phyloP scores from a whole-genome alignment of 1,284 basidiomycete species.

The Malassezia vespertilionis region DNA sequence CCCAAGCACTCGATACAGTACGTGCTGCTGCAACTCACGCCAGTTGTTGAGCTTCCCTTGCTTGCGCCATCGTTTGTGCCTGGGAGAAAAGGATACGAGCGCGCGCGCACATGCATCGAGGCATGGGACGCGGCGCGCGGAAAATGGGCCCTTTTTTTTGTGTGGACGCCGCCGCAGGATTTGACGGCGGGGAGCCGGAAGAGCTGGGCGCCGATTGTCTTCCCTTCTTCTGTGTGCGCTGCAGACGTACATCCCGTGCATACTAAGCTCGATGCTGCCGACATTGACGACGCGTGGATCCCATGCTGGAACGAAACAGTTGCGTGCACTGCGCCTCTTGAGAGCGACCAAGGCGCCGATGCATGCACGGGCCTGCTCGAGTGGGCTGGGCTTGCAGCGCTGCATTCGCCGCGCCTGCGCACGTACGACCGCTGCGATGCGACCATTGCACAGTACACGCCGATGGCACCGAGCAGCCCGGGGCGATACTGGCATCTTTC shows the following conservation, averaged over 20 bases:
- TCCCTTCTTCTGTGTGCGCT: background rate
- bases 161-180: background rate
- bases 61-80: slow-evolving; percentile 35
- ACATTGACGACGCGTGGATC: slow-evolving; percentile 6
- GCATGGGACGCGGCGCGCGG: slow-evolving; percentile 29
- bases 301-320: no score
- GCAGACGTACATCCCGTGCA: background rate
- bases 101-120: slow-evolving; percentile 23
- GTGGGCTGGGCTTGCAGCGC: slow-evolving; percentile 3
- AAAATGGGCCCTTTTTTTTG: slow-evolving; percentile 7
- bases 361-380: slow-evolving; percentile 2
- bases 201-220: slow-evolving; percentile 3
- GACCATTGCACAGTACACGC: slow-evolving; percentile 1
- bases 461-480: background rate
- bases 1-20: slow-evolving; percentile 24
- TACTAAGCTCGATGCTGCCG: background rate
- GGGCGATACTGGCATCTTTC: background rate
- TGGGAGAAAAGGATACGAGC: slow-evolving; percentile 35
- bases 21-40: background rate
- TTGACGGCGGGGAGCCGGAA: no score
- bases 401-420: slow-evolving; percentile 5
- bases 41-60: slow-evolving; percentile 32
- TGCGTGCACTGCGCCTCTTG: no score
- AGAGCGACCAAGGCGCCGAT: no score
- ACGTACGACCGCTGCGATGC: slow-evolving; percentile 13